Percentiles rank a stretch among this genome's conserved stretches.
Evolutionary conservation across 2,329 filamentous ascomycete species (phyloP).

Genomic region (Stemphylium vesicarium): DNA sequence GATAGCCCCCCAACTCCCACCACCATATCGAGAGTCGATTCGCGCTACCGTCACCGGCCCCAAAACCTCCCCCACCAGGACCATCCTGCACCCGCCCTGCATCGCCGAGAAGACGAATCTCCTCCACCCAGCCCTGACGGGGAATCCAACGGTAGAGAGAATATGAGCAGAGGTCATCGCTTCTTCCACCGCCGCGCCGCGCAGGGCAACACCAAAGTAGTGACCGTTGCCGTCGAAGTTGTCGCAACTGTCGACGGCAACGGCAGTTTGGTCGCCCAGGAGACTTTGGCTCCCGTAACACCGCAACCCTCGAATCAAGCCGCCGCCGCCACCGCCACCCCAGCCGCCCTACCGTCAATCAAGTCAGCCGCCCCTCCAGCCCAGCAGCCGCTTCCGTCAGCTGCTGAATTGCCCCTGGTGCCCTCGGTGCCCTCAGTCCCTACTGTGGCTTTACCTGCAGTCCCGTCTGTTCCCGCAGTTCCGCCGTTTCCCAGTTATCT

Average conservation of each 20-base stretch:
- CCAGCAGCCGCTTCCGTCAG: conserved; percentile 10
- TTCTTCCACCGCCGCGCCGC: conserved; percentile 43
- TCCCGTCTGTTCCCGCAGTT: conserved; percentile 39
- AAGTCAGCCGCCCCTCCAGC: conserved; percentile 1
- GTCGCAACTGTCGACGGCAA: conserved; percentile 38
- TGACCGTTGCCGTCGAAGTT: conserved; percentile 42
- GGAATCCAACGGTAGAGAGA: conserved; percentile 27
- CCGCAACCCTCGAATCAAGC: conserved; percentile 2
- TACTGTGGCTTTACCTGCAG: conserved; percentile 13
- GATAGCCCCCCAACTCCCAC: conserved; percentile 29
- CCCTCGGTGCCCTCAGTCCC: conserved; percentile 18
- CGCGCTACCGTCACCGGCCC: conserved; percentile 31
- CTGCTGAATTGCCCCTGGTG: conserved; percentile 3
- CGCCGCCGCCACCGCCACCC: conserved; percentile 1
- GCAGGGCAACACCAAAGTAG: conserved; percentile 21
- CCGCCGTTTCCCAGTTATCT: conserved; percentile 46
- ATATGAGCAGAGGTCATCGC: conserved; percentile 42
- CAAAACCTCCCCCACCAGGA: conserved; percentile 18
- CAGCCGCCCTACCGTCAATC: not conserved
- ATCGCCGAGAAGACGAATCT: conserved; percentile 20
- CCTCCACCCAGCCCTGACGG: conserved; percentile 14
- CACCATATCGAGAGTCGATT: conserved; percentile 33
- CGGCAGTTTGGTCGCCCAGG: conserved; percentile 35
- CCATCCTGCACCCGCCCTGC: not conserved
- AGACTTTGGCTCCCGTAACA: conserved; percentile 24